Percentiles rank a stretch among this genome's conserved stretches.
These are phyloP conservation scores for Evernia prunastri DNA, from an alignment of 495 filamentous ascomycete genomes.

Conservation along the genomic window DNA sequence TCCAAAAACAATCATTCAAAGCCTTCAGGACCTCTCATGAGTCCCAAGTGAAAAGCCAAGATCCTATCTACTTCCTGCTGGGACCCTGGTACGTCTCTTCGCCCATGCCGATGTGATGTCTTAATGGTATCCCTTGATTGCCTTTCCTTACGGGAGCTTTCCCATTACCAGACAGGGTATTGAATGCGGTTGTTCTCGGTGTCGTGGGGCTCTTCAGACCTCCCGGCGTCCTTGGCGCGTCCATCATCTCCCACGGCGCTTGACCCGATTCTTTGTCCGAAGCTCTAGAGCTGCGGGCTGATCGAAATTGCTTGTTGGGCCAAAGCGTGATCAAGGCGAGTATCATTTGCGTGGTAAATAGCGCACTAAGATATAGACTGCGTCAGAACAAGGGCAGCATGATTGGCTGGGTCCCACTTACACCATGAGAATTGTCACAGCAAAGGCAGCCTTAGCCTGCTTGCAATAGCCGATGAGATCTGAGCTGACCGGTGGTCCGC, in stretches of 20 bases:
- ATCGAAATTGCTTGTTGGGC: conserved; percentile 37
- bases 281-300: conserved; percentile 9
- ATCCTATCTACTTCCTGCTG: conserved; percentile 13
- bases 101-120: conserved; percentile 28
- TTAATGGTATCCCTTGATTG: conserved; percentile 22
- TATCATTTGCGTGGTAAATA: conserved; percentile 52
- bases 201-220: conserved; percentile 35
- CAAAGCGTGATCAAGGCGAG: conserved; percentile 57
- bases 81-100: conserved; percentile 25
- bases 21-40: background rate
- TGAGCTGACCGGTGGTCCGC: conserved; percentile 52
- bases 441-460: conserved; percentile 71
- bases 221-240: conserved; percentile 21
- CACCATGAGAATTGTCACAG: conserved; percentile 63
- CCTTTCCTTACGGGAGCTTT: conserved; percentile 16
- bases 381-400: conserved; percentile 35
- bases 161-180: conserved; percentile 25
- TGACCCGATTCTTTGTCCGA: conserved; percentile 19
- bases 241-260: conserved; percentile 27
- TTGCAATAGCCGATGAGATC: conserved; percentile 60
- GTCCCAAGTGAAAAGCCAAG: background rate
- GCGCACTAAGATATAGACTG: conserved; percentile 32
- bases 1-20: background rate
- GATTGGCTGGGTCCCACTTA: conserved; percentile 44
- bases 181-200: conserved; percentile 41